Conservation (phyloP, 768 basidiomycete species). For the Lactarius akahatsu region DNA sequence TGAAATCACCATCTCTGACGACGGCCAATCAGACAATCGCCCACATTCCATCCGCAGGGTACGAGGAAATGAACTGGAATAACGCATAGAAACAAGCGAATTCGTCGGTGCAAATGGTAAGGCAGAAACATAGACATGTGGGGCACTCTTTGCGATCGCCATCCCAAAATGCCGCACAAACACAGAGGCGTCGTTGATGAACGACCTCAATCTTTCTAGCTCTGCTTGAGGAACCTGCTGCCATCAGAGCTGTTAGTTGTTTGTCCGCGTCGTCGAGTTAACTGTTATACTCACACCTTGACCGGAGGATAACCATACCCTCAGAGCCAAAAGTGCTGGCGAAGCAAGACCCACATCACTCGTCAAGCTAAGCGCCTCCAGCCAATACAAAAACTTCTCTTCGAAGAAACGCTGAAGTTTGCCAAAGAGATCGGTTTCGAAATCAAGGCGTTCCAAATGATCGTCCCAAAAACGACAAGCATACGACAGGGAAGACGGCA, state of each 20-base stretch:
- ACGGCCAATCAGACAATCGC: background rate
- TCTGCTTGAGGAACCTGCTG: background rate
- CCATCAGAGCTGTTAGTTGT: background rate
- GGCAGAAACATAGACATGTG: background rate
- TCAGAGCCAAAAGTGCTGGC: background rate
- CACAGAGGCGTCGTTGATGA: background rate
- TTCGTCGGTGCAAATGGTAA: background rate
- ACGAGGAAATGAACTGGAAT: background rate
- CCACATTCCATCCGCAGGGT: background rate
- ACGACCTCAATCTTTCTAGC: background rate
- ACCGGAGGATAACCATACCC: background rate
- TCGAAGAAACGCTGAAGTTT: background rate
- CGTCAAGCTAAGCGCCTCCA: background rate
- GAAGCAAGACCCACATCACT: background rate
- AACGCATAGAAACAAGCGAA: background rate
- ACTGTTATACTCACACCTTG: background rate
- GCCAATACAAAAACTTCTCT: background rate
- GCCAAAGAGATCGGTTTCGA: background rate
- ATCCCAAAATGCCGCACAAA: background rate
- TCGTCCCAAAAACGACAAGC: conserved; percentile 8
- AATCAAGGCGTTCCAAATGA: background rate
- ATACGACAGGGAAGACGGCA: background rate
- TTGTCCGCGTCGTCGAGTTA: background rate
- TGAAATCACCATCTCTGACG: background rate
- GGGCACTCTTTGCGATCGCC: background rate